Conservation (phyloP, 2,329 filamentous ascomycete genomes). For the Pseudocercospora fijiensis region DNA sequence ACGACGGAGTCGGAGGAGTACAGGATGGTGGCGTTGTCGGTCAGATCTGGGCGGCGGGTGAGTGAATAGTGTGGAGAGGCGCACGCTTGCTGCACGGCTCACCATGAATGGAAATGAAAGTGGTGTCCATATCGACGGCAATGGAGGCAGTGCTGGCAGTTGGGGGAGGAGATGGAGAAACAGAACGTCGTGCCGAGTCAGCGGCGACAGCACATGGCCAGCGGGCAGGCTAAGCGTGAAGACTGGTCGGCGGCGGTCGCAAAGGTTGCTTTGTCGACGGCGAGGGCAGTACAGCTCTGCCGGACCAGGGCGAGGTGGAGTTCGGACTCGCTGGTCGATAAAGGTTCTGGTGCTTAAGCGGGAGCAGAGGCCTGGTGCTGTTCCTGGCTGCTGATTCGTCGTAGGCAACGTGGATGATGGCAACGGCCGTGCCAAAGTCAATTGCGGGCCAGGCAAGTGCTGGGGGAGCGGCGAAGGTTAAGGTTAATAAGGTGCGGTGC, state of each 20-base stretch:
- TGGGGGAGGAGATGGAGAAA: background rate
- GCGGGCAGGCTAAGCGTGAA: background rate
- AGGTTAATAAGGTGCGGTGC: slow-evolving; percentile 4
- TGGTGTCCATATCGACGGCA: slow-evolving; percentile 44
- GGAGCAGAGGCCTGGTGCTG: background rate
- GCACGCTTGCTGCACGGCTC: slow-evolving; percentile 41
- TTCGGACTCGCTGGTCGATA: background rate
- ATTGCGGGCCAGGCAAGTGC: slow-evolving; percentile 6
- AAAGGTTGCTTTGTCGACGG: background rate
- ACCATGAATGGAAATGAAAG: slow-evolving; percentile 91
- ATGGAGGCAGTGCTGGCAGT: background rate
- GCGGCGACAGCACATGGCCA: slow-evolving; percentile 9
- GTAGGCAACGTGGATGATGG: background rate
- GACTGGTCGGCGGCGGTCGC: background rate
- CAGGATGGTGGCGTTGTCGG: slow-evolving; percentile 72
- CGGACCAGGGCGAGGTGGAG: background rate
- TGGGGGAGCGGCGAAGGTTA: slow-evolving; percentile 1
- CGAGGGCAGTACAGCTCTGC: background rate
- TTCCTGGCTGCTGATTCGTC: background rate
- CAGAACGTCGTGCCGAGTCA: slow-evolving; percentile 5
- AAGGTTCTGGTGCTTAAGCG: background rate
- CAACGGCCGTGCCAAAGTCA: slow-evolving; percentile 7
- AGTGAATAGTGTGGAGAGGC: background rate
- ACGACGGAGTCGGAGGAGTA: slow-evolving; percentile 81
- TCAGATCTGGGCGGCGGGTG: slow-evolving; percentile 58